Conservation (phyloP, 192 early-diverging fungal genomes). For the Rhizophagus prolifer region DNA sequence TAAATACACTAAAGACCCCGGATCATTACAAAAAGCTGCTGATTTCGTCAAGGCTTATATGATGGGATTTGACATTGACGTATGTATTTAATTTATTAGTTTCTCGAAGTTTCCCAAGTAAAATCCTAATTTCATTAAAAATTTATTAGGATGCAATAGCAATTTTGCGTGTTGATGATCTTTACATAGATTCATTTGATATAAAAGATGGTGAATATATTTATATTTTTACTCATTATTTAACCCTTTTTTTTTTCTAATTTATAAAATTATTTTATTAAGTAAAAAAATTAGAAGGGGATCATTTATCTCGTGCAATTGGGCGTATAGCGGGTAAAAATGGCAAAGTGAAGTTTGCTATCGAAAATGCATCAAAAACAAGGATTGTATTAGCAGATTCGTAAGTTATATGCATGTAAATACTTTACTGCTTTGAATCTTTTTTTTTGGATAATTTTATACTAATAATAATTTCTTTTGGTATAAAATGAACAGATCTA, state of each 20-base stretch:
- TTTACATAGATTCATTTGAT: slow-evolving; percentile 96
- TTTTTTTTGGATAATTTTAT: neutral
- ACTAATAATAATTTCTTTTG: too few relatives aligned
- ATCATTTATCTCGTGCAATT: slow-evolving; percentile 95
- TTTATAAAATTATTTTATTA: neutral
- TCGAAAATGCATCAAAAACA: slow-evolving; percentile 96
- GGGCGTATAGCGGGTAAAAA: slow-evolving; percentile 98
- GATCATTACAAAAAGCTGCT: slow-evolving; percentile 92
- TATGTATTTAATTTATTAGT: slow-evolving; percentile 8
- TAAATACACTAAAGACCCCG: slow-evolving; percentile 80
- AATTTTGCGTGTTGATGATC: slow-evolving; percentile 91
- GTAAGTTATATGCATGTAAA: slow-evolving; percentile 37
- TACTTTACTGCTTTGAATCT: neutral
- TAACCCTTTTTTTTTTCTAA: neutral
- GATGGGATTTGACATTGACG: slow-evolving; percentile 87
- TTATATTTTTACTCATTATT: neutral
- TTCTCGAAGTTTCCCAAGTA: too few relatives aligned
- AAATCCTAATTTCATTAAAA: neutral
- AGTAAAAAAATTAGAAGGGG: slow-evolving; percentile 90
- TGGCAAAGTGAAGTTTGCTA: slow-evolving; percentile 96
- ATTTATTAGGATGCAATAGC: slow-evolving; percentile 81
- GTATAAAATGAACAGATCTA: slow-evolving; percentile 67
- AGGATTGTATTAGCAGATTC: slow-evolving; percentile 96
- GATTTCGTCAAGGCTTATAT: slow-evolving; percentile 95
- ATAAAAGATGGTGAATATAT: slow-evolving; percentile 77